These are phyloP conservation scores for Scleromitrula shiraiana DNA, from an alignment of 2,329 filamentous ascomycete species.

Conservation along the genomic window DNA sequence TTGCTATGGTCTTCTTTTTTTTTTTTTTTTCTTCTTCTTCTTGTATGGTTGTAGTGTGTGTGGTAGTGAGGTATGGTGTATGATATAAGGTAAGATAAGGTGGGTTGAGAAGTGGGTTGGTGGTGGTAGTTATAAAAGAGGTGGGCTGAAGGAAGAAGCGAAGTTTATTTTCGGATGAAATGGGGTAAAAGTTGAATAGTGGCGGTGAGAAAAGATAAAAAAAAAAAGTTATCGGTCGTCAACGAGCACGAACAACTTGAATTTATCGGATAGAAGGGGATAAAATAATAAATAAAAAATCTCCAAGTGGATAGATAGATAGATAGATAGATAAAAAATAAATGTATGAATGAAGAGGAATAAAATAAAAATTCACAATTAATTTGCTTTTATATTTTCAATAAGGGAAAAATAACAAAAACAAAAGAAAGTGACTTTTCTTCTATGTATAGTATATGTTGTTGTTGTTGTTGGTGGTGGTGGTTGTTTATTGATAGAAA, in stretches of 20 bases:
- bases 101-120: slow-evolving; percentile 6
- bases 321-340: too few species aligned
- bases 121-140: slow-evolving; percentile 5
- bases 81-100: background rate
- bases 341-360: background rate
- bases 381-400: too few species aligned
- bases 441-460: background rate
- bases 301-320: too few species aligned
- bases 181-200: slow-evolving; percentile 15
- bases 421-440: slow-evolving; percentile 1
- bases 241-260: slow-evolving; percentile 10
- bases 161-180: slow-evolving; percentile 14
- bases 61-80: background rate
- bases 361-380: too few species aligned
- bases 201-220: slow-evolving; percentile 10
- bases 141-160: slow-evolving; percentile 19
- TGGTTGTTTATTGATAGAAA: too few species aligned
- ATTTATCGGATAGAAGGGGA: slow-evolving; percentile 15
- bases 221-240: slow-evolving; percentile 15
- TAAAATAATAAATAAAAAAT: slow-evolving; percentile 8
- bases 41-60: background rate
- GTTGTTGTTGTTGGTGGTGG: background rate
- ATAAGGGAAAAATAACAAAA: slow-evolving; percentile 5
- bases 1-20: slow-evolving; percentile 13
- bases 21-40: too few species aligned